Evolutionary conservation across 2,329 filamentous ascomycete genomes (phyloP), one percentile per base, ranked within the genome.

Genomic region (Aspergillus fischeri): DNA sequence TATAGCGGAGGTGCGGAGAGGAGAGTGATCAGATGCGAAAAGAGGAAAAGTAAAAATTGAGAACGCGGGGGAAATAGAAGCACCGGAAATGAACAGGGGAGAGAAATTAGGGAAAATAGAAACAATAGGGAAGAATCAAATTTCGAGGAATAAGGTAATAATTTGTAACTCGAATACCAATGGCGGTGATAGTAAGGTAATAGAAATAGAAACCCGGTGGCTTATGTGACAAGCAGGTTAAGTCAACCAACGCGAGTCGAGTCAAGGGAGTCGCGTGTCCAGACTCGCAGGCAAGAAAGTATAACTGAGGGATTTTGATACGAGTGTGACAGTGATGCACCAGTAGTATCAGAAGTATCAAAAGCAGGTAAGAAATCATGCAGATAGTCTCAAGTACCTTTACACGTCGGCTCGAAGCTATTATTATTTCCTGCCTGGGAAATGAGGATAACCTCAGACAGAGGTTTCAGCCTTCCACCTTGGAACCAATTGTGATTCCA

Each of bases 61-160:
- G 25, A 17, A 6, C 24, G 57, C 53, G 57, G 57, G 53, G 49
- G 49, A 41, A 50, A 56, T 52, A 45, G 50, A 58, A 55, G 56
- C 56, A 53, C 52, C 49, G 56, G 51, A 52, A 49, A 10, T 47
- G 27, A 24, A 55, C n/a, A 42, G 44, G 47, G 11, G 50, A 48
- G 20, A 32, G 56, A 35, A n/a, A 41, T n/a, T 17, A 51, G n/a
- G 28, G 14, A 11, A 47, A 50, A 24, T 27, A 32, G 50, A n/a
- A 3, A 35, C 14, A 20, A 20, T 1, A 21, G 21, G 9, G 27
- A 50, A 50, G 21, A n/a, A 27, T 17, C 24, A 21, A 44, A 20
- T 20, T 47, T 47, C 21, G 14, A 47, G 24, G 21, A 6, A 25
- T 10, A 47, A 47, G 14, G 28, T 29, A 29, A 29, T 11, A 29